phyloP scores from a whole-genome alignment of 2,329 filamentous ascomycete species.

The Fusarium papillatum region DNA sequence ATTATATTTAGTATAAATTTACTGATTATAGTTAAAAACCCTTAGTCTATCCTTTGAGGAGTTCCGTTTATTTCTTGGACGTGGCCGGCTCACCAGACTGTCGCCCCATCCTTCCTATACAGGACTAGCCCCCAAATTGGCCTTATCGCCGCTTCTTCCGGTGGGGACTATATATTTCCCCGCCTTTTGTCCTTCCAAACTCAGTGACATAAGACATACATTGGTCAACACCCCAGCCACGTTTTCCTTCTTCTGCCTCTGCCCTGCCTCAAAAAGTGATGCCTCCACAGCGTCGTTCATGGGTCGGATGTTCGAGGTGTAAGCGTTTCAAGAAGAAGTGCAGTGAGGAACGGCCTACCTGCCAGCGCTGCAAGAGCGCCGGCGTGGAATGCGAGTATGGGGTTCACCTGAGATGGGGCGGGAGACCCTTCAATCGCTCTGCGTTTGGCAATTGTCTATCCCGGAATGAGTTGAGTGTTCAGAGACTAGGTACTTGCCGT shows the following conservation, averaged over 20 bases:
- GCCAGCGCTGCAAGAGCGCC: slow-evolving; percentile 30
- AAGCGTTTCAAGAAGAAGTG: slow-evolving; percentile 41
- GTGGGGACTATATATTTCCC: not conserved
- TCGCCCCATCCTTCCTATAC: not conserved
- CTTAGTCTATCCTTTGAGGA: too few species aligned
- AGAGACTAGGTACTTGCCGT: slow-evolving; percentile 16
- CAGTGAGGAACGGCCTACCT: slow-evolving; percentile 29
- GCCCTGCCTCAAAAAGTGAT: slow-evolving; percentile 16
- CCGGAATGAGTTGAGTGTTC: slow-evolving; percentile 30
- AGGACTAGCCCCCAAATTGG: not conserved
- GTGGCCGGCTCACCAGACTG: not conserved
- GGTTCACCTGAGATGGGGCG: slow-evolving; percentile 33
- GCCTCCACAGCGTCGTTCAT: slow-evolving; percentile 38
- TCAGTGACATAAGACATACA: not conserved
- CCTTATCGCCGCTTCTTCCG: not conserved
- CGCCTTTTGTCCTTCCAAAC: not conserved
- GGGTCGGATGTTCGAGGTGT: slow-evolving; percentile 36
- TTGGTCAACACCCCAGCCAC: not conserved
- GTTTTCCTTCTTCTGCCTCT: not conserved
- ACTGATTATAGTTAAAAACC: too few species aligned
- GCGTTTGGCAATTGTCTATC: slow-evolving; percentile 31
- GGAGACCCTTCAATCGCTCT: slow-evolving; percentile 31
- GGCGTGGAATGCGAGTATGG: slow-evolving; percentile 35
- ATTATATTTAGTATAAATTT: too few species aligned
- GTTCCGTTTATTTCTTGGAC: too few species aligned